Evolutionary conservation across 139 green algal genomes (phyloP).

Genomic region (Ulvella scutata): DNA sequence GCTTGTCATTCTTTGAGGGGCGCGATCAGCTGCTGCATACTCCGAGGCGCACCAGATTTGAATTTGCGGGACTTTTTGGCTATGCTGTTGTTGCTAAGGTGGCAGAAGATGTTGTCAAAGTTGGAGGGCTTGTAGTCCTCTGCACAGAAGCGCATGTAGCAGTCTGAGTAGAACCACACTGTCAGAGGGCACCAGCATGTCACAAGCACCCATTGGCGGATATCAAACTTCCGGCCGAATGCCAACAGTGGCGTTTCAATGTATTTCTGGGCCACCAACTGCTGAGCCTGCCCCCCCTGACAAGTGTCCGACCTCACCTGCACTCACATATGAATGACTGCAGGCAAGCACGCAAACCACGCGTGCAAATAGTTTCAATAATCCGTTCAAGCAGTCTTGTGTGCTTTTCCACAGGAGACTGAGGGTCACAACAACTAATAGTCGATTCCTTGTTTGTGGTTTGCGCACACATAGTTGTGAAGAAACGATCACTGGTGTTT

Average conservation of each 20-base stretch:
- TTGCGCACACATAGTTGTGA: too few relatives aligned
- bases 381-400: neutral
- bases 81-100: slow-evolving; percentile 49
- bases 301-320: slow-evolving; percentile 9
- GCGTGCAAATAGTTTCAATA: slow-evolving; percentile 2
- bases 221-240: slow-evolving; percentile 42
- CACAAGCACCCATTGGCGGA: slow-evolving; percentile 45
- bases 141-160: slow-evolving; percentile 27
- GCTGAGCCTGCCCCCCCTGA: slow-evolving; percentile 5
- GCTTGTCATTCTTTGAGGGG: too few relatives aligned
- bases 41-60: slow-evolving; percentile 11
- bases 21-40: too few relatives aligned
- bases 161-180: slow-evolving; percentile 26
- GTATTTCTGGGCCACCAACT: slow-evolving; percentile 48
- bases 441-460: too few relatives aligned
- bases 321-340: slow-evolving; percentile 6
- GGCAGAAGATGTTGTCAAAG: slow-evolving; percentile 32
- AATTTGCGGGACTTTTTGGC: slow-evolving; percentile 17
- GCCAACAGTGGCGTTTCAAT: slow-evolving; percentile 40
- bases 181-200: slow-evolving; percentile 31
- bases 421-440: too few relatives aligned
- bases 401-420: neutral
- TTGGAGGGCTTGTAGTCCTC: slow-evolving; percentile 34
- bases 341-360: neutral
- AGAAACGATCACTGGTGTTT: too few relatives aligned